Conservation (phyloP, 805 yeast species). For the Candida orba region DNA sequence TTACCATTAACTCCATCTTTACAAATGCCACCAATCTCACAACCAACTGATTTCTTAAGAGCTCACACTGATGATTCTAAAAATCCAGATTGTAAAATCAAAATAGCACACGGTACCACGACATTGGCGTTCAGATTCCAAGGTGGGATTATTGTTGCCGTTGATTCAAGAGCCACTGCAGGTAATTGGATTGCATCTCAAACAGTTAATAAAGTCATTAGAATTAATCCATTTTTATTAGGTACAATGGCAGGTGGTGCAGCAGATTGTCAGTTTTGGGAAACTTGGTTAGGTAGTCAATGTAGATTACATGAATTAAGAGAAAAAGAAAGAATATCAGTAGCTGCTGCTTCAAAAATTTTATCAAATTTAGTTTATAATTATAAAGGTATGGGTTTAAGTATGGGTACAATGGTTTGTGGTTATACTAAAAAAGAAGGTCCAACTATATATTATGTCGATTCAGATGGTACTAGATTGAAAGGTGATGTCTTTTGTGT, state of each 20-base stretch:
- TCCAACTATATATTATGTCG: constrained; percentile 92
- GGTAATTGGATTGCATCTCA: constrained; percentile 98
- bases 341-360: constrained; percentile 94
- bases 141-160: constrained; percentile 94
- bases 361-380: constrained; percentile 82
- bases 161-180: constrained; percentile 96
- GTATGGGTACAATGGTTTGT: constrained; percentile 99
- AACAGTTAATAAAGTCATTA: constrained; percentile 94
- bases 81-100: constrained; percentile 91
- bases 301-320: constrained; percentile 92
- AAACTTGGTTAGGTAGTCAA: constrained; percentile 96
- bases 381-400: constrained; percentile 96
- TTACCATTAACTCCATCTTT: constrained; percentile 48
- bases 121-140: constrained; percentile 93
- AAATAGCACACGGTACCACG: constrained; percentile 98
- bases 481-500: constrained; percentile 95
- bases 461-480: constrained; percentile 93
- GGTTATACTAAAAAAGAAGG: constrained; percentile 95
- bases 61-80: constrained; percentile 96
- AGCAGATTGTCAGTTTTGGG: constrained; percentile 99
- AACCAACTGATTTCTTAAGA: constrained; percentile 86
- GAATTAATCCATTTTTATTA: constrained; percentile 87
- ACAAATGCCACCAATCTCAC: constrained; percentile 73
- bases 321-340: constrained; percentile 90
- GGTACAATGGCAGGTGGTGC: constrained; percentile 99